Evolutionary conservation across 306 rosid species (phyloP), one percentile per base, ranked within the genome.

Genomic region (Vigna angularis): DNA sequence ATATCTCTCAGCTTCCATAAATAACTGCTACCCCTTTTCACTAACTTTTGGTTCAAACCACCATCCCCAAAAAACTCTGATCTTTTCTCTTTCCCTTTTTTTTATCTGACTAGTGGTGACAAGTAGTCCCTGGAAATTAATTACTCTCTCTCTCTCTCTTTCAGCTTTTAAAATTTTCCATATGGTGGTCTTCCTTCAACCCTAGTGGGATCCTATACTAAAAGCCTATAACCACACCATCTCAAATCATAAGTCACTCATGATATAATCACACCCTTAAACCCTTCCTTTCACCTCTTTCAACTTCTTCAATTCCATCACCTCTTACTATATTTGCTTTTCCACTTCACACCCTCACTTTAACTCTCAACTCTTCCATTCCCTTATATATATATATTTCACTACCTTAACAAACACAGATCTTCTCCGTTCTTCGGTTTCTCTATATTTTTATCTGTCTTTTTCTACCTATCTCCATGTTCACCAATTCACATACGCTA

Each of bases 221-320:
- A 88, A 88, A 86, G 89, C 78, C 86, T 87, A 62, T 28, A 76
- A 26, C 30, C 8, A 38, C 73, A 87, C 86, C 85, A 65, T 70
- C 85, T 86, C 90, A 86, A 89, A 89, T 92, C 93, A 95, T 91
- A 71, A 88, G 80, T 65, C 90, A 90, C 96, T 91, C 96, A 93
- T 91, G 76, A 87, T 87, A 65, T 83, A 90, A 85, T 87, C 91
- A 88, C 87, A 62, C 1, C n/a, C 73, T 62, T 56, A 9, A 61
- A 5, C 50, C 51, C 71, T 61, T 71, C 79, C 53, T 52, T 73
- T 73, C 85, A 72, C 4, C 56, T 48, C 74, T 50, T 26, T 9
- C 73, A 24, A 42, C 18, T 10, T 68, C 70, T 55, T 61, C 66
- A 30, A 30, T 30, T 30, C 28, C 49, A 34, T 45, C 3, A 50